phyloP scores from a whole-genome alignment of 1,284 basidiomycete genomes.

The Farysia itapuensis region DNA sequence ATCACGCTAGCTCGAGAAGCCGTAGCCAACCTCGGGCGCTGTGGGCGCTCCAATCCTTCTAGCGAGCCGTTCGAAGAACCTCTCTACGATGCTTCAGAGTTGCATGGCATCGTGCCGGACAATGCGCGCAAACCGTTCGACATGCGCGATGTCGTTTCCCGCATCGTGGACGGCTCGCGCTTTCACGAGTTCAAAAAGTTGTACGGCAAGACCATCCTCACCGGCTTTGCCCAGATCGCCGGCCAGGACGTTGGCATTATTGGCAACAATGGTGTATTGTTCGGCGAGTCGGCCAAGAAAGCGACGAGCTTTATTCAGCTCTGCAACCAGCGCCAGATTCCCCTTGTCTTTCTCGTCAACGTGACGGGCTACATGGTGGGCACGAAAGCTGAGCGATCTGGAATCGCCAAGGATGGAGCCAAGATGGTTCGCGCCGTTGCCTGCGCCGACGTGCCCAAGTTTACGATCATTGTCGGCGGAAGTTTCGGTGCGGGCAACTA shows the following conservation, averaged over 20 bases:
- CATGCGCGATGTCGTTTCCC: slow-evolving; percentile 88
- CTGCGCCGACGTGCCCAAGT: slow-evolving; percentile 88
- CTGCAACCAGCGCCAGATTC: slow-evolving; percentile 86
- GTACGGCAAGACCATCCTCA: slow-evolving; percentile 85
- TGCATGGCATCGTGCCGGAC: slow-evolving; percentile 87
- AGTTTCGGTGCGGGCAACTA: slow-evolving; percentile 95
- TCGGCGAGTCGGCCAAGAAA: slow-evolving; percentile 89
- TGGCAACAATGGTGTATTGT: slow-evolving; percentile 90
- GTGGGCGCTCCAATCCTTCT: slow-evolving; percentile 10
- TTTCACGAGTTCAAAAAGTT: slow-evolving; percentile 96
- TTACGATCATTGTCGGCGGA: slow-evolving; percentile 91
- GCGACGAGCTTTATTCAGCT: slow-evolving; percentile 93
- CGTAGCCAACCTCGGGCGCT: slow-evolving; percentile 71
- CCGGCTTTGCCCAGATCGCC: slow-evolving; percentile 66
- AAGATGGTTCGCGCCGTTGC: slow-evolving; percentile 98
- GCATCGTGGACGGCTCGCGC: slow-evolving; percentile 84
- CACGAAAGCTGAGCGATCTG: slow-evolving; percentile 87
- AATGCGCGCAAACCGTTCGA: slow-evolving; percentile 85
- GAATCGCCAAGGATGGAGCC: slow-evolving; percentile 94
- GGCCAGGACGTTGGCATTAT: slow-evolving; percentile 66
- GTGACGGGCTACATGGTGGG: slow-evolving; percentile 91
- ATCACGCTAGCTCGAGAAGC: slow-evolving; percentile 79
- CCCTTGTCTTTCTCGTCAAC: slow-evolving; percentile 89
- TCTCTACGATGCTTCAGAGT: slow-evolving; percentile 75
- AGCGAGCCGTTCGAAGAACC: slow-evolving; percentile 68